Base-by-base conservation (phyloP, 1,139 yeast species). In the Tardiomyces blankii region DNA sequence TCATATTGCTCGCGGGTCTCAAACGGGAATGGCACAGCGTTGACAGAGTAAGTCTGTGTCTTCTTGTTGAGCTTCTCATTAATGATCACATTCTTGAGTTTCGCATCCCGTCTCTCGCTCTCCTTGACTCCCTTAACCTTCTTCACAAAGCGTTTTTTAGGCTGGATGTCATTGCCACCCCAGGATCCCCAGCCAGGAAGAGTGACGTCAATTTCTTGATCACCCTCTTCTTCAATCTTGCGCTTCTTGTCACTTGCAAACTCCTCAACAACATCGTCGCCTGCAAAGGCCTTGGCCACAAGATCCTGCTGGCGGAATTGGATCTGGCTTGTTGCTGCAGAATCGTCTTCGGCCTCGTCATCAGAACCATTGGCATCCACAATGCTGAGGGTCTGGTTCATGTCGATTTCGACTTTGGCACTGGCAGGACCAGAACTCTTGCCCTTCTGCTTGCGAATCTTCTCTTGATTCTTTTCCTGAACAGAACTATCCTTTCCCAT, bases 1-100 rank as follows among this genome's bases (percentile, higher is more conserved):
- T 91, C 98, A 64, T 91, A 93, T 67, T 91, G 97, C 62, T 88
- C 98, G 60, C 82, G 75, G 49, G 82, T 82, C 66, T 91, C 96
- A 64, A 75, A 91, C 48, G 96, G 97, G 74, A 81, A 89, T 28
- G 98, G 98, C 44, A 91, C 95, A 23, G 81, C 78, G 42, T 81
- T 74, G 2, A 96, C 83, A 62, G 82, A 89, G 66, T 86, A 89
- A 64, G 86, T 86, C 61, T 78, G 69, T 59, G 80, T 82, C 74
- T 83, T 85, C 68, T 89, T 88, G 66, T 84, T 85, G 40, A 81
- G 78, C 57, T 76, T 80, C 64, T 91, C 98, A 64, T 88, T 91
- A 60, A 91, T 83, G 45, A 93, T 88, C 42, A 91, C 97, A 58
- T 82, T 77, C 56, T 82, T 72, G 64, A 83, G 67, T 54, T 79